Base-by-base conservation (phyloP, 352 stramenopile genomes). In the Globisporangium recalcitrans region DNA sequence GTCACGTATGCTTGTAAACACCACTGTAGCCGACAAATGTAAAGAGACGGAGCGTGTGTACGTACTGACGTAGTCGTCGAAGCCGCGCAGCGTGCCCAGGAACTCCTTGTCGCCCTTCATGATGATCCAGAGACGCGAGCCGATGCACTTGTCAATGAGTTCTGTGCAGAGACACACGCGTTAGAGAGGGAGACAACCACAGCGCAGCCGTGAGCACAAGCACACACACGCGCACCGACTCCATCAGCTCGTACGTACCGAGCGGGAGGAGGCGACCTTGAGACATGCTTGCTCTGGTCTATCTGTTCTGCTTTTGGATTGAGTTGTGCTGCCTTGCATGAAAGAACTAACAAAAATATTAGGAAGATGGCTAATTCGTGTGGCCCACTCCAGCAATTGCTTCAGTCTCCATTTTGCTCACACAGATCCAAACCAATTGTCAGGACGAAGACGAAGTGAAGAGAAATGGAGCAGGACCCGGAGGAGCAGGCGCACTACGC, bases 61-160 rank as follows among this genome's bases (percentile, higher is more conserved):
- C 84, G 67, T 92, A 95, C 97, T 98, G 52, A 98, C 95, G 79
- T 98, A 98, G 71, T 98, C 94, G 69, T 98, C 95, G 65, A 98
- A 98, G 21, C 95, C 95, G 47, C 90, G 78, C 24, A 98, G 80
- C 29, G 95, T 98, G 36, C 95, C 95, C 26, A 98, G 68, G 64
- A 98, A 91, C 71, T 98, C 95, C 72, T 98, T 98, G 73, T 97
- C 88, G 46, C 96, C 96, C 73, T 99, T 98, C 96, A 99, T 99
- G 69, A 99, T 95, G 69, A 99, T 98, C 97, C 97, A 99, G 52
- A 99, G 91, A 59, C 92, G 87, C 16, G 93, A 98, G 52, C 97
- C 97, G 65, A 99, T 99, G 74, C 97, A 99, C 73, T 99, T 99
- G 82, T 99, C 97, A 64, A 99, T 99, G 31, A 99, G 79, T 82